phyloP scores from a whole-genome alignment of 768 basidiomycete species.

The Epithele typhae region DNA sequence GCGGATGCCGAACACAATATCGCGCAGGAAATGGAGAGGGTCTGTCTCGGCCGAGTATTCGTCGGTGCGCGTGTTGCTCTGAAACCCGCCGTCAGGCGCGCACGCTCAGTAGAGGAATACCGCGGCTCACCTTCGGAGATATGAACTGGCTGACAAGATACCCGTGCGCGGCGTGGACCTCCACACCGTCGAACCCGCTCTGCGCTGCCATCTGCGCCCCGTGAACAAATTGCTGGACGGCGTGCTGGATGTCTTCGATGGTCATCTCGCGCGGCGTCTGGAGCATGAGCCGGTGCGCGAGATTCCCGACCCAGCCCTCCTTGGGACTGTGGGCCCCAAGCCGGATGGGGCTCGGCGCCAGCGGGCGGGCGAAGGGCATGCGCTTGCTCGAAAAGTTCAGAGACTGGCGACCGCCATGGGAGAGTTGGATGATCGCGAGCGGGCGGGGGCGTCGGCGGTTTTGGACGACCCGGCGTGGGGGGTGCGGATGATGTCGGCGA shows the following conservation, averaged over 20 bases:
- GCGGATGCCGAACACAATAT: constrained; percentile 55
- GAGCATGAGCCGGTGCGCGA: constrained; percentile 49
- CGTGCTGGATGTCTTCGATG: constrained; percentile 51
- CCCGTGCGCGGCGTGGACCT: constrained; percentile 84
- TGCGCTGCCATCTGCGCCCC: constrained; percentile 61
- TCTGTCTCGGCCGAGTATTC: constrained; percentile 46
- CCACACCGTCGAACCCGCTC: constrained; percentile 81
- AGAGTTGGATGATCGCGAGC: constrained; percentile 78
- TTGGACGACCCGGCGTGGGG: constrained; percentile 29
- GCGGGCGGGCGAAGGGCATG: constrained; percentile 49
- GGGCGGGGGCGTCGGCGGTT: constrained; percentile 15
- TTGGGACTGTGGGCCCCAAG: constrained; percentile 30
- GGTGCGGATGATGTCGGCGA: constrained; percentile 46
- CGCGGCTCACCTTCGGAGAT: constrained; percentile 54
- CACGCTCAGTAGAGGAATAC: too few relatives aligned
- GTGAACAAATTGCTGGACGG: constrained; percentile 58
- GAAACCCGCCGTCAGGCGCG: not conserved
- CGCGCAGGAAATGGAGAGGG: constrained; percentile 52
- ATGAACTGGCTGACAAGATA: constrained; percentile 81
- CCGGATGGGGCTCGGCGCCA: constrained; percentile 66
- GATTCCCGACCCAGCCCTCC: constrained; percentile 26
- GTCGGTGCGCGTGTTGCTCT: constrained; percentile 58
- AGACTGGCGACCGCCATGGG: constrained; percentile 82
- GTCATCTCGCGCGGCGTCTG: constrained; percentile 62
- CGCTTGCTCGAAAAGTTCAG: constrained; percentile 68